These are phyloP conservation scores for Salix koriyanagi DNA, from an alignment of 345 rosid genomes.

Conservation along the genomic window DNA sequence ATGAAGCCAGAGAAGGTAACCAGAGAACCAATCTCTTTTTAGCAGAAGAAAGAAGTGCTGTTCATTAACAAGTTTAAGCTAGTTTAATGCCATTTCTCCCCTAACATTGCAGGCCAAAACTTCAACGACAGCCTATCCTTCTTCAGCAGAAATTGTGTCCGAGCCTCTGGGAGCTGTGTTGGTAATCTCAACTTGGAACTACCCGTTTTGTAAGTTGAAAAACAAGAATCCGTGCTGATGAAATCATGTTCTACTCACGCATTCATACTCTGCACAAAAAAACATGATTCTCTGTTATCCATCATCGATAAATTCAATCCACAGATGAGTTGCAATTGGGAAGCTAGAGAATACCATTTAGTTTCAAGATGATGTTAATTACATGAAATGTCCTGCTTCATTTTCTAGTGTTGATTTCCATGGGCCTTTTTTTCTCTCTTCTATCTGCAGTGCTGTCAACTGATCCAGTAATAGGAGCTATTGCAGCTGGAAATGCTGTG, in stretches of 20 bases:
- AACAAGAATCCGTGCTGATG: not conserved
- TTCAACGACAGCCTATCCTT: constrained; percentile 60
- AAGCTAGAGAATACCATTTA: not conserved
- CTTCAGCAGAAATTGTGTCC: constrained; percentile 73
- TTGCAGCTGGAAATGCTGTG: constrained; percentile 54
- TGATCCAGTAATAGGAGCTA: constrained; percentile 54
- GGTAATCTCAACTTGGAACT: constrained; percentile 85
- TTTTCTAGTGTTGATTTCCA: not conserved
- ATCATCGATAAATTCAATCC: not conserved
- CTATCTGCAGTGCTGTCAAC: not conserved
- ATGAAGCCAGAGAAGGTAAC: constrained; percentile 73
- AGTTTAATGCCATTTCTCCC: not conserved
- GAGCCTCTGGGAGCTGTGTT: constrained; percentile 80
- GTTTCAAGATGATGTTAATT: not conserved
- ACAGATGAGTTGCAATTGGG: not conserved
- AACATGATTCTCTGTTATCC: not conserved
- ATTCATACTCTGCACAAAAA: not conserved
- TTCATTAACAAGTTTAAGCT: not conserved
- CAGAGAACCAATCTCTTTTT: not conserved
- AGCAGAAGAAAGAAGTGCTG: not conserved
- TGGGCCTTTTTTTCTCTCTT: not conserved
- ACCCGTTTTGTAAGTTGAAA: constrained; percentile 57
- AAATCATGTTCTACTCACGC: not conserved
- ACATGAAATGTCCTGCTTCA: not conserved
- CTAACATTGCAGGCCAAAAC: constrained; percentile 57